Base-by-base conservation (phyloP, 768 basidiomycete genomes). In the Rhodotorula sphaerocarpa region DNA sequence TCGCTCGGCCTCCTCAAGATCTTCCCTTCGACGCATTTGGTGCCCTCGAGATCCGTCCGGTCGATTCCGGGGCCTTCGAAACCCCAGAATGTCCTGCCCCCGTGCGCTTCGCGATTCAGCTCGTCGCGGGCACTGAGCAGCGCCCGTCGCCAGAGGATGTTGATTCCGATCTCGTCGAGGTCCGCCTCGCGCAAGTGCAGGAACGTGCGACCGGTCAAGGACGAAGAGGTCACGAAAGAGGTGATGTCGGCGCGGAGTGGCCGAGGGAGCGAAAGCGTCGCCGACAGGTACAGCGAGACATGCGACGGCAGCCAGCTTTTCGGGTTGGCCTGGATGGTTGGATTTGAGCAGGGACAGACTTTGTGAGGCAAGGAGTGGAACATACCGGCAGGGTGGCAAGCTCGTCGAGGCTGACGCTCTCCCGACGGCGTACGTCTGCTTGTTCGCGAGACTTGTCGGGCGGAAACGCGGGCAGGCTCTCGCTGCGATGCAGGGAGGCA, bases 271-370 rank as follows among this genome's bases (percentile, higher is more conserved):
- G 54, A 44, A 44, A 72, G 67, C 21, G 55, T 44, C 45, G 67
- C 52, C 3, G 71, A 43, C 44, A 72, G 61, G 60, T 71, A 70
- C 31, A 70, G 46, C 30, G 66, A 51, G 34, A 71, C 51, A 31
- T 71, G 70, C 18, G 69, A 66, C 0, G 69, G 69, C 2, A 61
- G 59, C 71, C 71, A 72, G 18, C 57, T 41, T 12, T 68, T 67
- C 5, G 69, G 69, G 47, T 70, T 62, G 21, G 64, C 47, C 62
- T 67, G 59, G 6, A 31, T 28, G 20, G 20, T 7, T 5, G 9
- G 6, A 23, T 3, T 51, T 21, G 21, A 46, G 50, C 16, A 34
- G 10, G 18, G 14, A 27, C 33, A 3, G 55, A 21, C 10, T 5
- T 16, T 7, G 30, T 7, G 28, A 50, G 34, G 3, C 28, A 4